A percentile compares a stretch with the other conserved stretches of the same genome.
phyloP scores from a whole-genome alignment of 257 asterid genomes.

The Datura wrightii region DNA sequence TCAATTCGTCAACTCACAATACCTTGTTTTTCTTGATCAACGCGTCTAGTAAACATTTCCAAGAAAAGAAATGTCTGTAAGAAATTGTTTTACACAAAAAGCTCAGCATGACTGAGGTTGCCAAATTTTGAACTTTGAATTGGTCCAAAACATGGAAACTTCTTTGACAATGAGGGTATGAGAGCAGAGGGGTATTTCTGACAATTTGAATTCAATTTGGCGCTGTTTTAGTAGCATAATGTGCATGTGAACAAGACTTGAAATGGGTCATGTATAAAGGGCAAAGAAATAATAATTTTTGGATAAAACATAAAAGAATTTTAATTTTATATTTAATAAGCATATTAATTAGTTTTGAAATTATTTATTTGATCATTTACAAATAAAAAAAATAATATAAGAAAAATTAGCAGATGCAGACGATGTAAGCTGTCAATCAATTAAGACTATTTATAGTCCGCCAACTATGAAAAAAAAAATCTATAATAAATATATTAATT shows the following conservation, averaged over 20 bases:
- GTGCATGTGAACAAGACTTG: conserved; percentile 19
- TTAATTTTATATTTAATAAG: too few relatives aligned
- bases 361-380: too few relatives aligned
- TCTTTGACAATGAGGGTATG: background rate
- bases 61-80: background rate
- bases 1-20: background rate
- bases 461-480: too few relatives aligned
- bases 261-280: too few relatives aligned
- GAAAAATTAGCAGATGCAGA: too few relatives aligned
- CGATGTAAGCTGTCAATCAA: too few relatives aligned
- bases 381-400: too few relatives aligned
- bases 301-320: too few relatives aligned
- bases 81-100: background rate
- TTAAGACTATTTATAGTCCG: too few relatives aligned
- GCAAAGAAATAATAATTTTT: too few relatives aligned
- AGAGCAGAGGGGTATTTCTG: background rate
- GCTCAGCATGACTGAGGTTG: background rate
- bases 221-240: conserved; percentile 9
- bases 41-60: conserved; percentile 36
- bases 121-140: conserved; percentile 25
- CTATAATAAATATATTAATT: too few relatives aligned
- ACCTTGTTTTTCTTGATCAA: conserved; percentile 30
- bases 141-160: conserved; percentile 10
- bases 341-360: too few relatives aligned
- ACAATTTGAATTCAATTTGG: conserved; percentile 11